Evolutionary conservation across 2,329 filamentous ascomycete species (phyloP).

Genomic region (Gliomastix tumulicola): DNA sequence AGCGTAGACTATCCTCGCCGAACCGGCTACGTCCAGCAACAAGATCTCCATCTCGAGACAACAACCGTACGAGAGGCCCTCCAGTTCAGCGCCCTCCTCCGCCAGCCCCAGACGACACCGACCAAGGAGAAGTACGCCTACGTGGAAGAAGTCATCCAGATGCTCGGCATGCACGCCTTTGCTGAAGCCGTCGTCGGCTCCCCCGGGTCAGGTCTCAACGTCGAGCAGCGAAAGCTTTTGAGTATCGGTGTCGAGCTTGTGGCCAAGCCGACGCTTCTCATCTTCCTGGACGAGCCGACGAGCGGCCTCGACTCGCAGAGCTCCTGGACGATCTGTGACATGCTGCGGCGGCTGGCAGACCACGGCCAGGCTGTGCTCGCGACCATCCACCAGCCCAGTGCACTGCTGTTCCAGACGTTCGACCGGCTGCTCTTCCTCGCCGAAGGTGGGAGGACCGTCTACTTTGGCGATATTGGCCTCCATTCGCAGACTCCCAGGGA

Average conservation of each 20-base stretch:
- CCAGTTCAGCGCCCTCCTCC: constrained; percentile 76
- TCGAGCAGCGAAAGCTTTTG: constrained; percentile 65
- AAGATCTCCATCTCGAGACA: constrained; percentile 35
- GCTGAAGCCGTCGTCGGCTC: constrained; percentile 41
- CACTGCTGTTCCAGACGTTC: constrained; percentile 88
- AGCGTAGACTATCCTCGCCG: constrained; percentile 61
- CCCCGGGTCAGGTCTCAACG: constrained; percentile 59
- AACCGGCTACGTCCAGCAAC: constrained; percentile 60
- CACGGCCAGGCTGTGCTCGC: constrained; percentile 87
- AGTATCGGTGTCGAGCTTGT: constrained; percentile 93
- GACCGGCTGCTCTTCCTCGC: constrained; percentile 76
- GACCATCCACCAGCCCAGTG: constrained; percentile 92
- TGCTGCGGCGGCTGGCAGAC: constrained; percentile 83
- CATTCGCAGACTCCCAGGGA: constrained; percentile 39
- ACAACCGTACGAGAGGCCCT: constrained; percentile 68
- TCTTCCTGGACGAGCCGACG: constrained; percentile 92
- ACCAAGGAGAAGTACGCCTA: constrained; percentile 68
- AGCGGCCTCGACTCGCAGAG: constrained; percentile 88
- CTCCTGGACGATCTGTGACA: constrained; percentile 82
- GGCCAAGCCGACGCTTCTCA: constrained; percentile 79
- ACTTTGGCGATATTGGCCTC: constrained; percentile 73
- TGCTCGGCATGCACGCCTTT: constrained; percentile 44
- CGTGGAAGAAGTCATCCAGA: constrained; percentile 40
- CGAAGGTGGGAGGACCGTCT: constrained; percentile 69
- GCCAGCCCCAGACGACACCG: constrained; percentile 70